phyloP scores from a whole-genome alignment of 2,329 filamentous ascomycete genomes.

The Paecilomyces variotii region DNA sequence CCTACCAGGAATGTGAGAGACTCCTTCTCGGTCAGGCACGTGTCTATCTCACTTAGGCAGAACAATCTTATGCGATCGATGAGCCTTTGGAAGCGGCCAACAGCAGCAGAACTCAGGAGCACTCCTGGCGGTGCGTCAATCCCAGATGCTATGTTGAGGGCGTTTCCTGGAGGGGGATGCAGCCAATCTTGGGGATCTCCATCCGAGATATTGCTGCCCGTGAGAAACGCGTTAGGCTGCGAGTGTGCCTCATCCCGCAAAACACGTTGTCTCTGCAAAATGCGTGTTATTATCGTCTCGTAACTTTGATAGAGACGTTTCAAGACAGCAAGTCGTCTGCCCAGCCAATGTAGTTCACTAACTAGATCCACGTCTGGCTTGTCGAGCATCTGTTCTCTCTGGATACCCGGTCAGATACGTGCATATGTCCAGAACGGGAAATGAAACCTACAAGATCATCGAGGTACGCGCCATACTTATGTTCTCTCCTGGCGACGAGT shows the following conservation, averaged over 20 bases:
- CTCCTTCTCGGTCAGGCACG: constrained; percentile 61
- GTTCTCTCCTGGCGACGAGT: constrained; percentile 50
- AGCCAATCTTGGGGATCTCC: constrained; percentile 34
- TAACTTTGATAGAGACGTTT: constrained; percentile 57
- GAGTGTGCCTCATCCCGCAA: constrained; percentile 28
- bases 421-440: too few relatives aligned
- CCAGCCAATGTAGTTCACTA: constrained; percentile 50
- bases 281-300: constrained; percentile 53
- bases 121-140: constrained; percentile 29
- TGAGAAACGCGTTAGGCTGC: constrained; percentile 11
- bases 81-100: constrained; percentile 53
- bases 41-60: constrained; percentile 55
- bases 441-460: constrained; percentile 39
- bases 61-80: constrained; percentile 55
- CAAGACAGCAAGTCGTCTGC: constrained; percentile 52
- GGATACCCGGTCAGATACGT: constrained; percentile 5
- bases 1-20: constrained; percentile 59
- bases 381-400: constrained; percentile 50
- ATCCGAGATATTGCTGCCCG: constrained; percentile 15
- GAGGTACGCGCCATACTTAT: constrained; percentile 41
- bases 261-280: constrained; percentile 45
- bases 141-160: constrained; percentile 11
- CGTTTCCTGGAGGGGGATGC: constrained; percentile 18
- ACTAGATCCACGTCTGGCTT: constrained; percentile 39
- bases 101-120: constrained; percentile 39